Base-by-base conservation (phyloP, 371 early-diverging fungal species). In the Apophysomyces ossiformis region DNA sequence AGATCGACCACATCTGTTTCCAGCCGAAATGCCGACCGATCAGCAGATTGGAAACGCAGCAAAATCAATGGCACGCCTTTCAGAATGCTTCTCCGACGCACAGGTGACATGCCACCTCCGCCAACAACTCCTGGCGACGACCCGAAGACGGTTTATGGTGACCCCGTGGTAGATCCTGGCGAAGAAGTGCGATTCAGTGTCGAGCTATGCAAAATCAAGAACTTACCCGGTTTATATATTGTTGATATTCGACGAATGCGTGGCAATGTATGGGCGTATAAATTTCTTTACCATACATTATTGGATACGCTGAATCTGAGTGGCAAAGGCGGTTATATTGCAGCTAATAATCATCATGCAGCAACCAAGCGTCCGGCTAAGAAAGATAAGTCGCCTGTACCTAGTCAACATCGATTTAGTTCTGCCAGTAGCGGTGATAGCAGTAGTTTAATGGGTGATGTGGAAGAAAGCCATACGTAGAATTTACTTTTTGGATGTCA, bases 251-350 rank as follows among this genome's bases (percentile, higher is more conserved):
- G 94, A 69, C 89, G 98, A 57, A 82, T 92, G 79, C 87, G 91
- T 67, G 98, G 98, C 61, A 95, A 95, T 75, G 86, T 93, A 36
- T 97, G 96, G 97, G 86, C 89, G 0, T 97, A 95, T 86, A 96
- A 96, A 85, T 89, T 88, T 69, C 70, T 97, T 32, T 96, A 96
- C 76, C 89, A 95, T 67, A 81, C 85, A 6, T 72, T 90, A 35
- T 68, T 92, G 68, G 82, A 86, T 35, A 75, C 78, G 1, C 69
- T 90, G 61, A 85, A 89, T 39, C 67, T 90, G 45, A 79, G 82
- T 46, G 75, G 82, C 57, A 85, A 87, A 64, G 81, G 71, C 32
- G 79, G 76, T 1, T 82, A 83, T 57, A 69, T 75, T 60, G 50
- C 76, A 11, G 66, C 71, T 8, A 58, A 57, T 26, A 26, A 26